Percentiles rank a stretch among this genome's conserved stretches.
phyloP scores from a whole-genome alignment of 345 rosid genomes.

The Balakata baccata region DNA sequence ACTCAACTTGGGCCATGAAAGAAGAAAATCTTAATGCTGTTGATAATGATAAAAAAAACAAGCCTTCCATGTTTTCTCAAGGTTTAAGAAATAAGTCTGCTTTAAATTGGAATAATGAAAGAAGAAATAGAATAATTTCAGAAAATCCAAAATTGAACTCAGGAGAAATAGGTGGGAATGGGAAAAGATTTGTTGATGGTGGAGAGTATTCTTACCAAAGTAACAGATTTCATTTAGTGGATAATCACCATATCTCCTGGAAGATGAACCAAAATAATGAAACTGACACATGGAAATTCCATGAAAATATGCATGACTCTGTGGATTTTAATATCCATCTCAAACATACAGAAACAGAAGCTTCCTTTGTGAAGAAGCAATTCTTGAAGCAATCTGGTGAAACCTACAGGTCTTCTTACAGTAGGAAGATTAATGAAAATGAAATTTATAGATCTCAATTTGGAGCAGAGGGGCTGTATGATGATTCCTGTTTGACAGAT shows the following conservation, averaged over 20 bases:
- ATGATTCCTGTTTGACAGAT: constrained; percentile 24
- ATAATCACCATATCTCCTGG: constrained; percentile 24
- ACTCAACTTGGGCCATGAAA: constrained; percentile 17
- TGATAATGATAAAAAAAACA: constrained; percentile 11
- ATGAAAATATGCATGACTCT: constrained; percentile 38
- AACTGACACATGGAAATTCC: constrained; percentile 27
- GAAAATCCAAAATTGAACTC: constrained; percentile 19
- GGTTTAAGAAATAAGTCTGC: constrained; percentile 23
- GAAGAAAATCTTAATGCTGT: constrained; percentile 14
- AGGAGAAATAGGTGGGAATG: constrained; percentile 20
- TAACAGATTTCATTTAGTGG: constrained; percentile 29
- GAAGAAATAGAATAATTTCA: constrained; percentile 19
- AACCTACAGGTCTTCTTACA: constrained; percentile 33
- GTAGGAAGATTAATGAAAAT: constrained; percentile 26
- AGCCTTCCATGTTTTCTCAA: constrained; percentile 16
- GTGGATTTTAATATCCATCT: constrained; percentile 34
- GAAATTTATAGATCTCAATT: constrained; percentile 26
- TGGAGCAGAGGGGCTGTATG: constrained; percentile 24
- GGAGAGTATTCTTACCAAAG: constrained; percentile 28
- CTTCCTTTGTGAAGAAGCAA: constrained; percentile 39
- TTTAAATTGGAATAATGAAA: constrained; percentile 25
- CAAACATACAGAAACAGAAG: constrained; percentile 32
- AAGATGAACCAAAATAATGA: constrained; percentile 26
- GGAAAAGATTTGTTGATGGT: constrained; percentile 27
- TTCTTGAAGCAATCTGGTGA: constrained; percentile 31